Evolutionary conservation across 1,139 yeast genomes (phyloP), one percentile per base, ranked within the genome.

Genomic region (Geotrichum histeridarum): DNA sequence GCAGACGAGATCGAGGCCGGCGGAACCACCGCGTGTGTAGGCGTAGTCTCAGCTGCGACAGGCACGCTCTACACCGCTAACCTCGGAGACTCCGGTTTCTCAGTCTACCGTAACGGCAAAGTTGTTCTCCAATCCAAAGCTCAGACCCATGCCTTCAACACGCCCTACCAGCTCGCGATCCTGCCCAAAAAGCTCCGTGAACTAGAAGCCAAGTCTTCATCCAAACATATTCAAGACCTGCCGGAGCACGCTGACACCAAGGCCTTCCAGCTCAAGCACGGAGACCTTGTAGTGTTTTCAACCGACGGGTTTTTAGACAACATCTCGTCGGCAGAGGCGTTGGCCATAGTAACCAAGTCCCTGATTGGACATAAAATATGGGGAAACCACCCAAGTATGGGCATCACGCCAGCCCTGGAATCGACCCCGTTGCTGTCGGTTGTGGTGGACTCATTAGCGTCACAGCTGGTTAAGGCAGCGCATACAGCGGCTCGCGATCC

Each of bases 221-320:
- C 84, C 57, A 74, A 83, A 58, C 82, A 83, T 63, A 81, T 86
- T 49, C 79, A 80, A 47, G 82, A 80, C 64, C 59, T 61, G 17
- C 82, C 83, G 4, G 51, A 63, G 1, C 77, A 77, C 58, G 79
- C 82, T 0, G 81, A 77, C 57, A 67, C 68, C 22, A 71, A 60
- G 12, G 57, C 63, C 1, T 63, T 64, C 54, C 61, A 66, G 46
- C 63, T 65, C 4, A 48, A 82, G 63, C 79, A 78, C 56, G 82
- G 83, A 49, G 98, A 93, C 68, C 73, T 93, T 12, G 80, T 93
- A 2, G 71, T 93, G 56, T 83, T 91, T 67, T 93, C 95, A 43
- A 89, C 98, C 0, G 99, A 93, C 71, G 99, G 99, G 31, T 86
- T 93, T 50, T 83, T 88, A 22, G 99, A 93, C 70, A 93, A 93